phyloP scores from a whole-genome alignment of 345 rosid genomes.

The Salix brachista region DNA sequence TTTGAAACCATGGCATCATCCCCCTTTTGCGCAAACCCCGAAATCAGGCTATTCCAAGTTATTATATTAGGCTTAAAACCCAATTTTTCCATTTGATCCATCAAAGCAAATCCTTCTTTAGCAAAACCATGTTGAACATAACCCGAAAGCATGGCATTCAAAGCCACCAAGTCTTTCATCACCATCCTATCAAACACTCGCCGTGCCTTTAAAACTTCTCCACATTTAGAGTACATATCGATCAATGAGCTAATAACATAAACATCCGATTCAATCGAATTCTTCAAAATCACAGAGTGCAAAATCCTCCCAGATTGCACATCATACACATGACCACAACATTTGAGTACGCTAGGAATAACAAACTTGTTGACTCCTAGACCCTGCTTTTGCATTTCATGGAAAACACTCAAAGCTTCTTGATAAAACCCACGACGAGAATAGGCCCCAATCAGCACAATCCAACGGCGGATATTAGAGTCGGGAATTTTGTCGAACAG shows the following conservation, averaged over 20 bases:
- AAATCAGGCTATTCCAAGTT: conserved; percentile 62
- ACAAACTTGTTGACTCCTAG: conserved; percentile 47
- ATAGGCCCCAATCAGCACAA: conserved; percentile 49
- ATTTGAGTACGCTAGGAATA: conserved; percentile 70
- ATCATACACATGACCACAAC: conserved; percentile 53
- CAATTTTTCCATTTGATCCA: conserved; percentile 33
- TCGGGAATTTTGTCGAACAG: conserved; percentile 69
- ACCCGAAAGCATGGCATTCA: conserved; percentile 74
- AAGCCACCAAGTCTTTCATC: conserved; percentile 54
- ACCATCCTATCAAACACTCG: conserved; percentile 45
- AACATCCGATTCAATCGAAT: conserved; percentile 45
- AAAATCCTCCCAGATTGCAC: conserved; percentile 44
- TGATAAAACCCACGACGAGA: conserved; percentile 50
- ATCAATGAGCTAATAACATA: conserved; percentile 61
- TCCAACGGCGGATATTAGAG: conserved; percentile 45
- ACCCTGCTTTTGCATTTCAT: conserved; percentile 47
- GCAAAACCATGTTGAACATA: conserved; percentile 47
- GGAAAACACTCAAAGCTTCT: conserved; percentile 44
- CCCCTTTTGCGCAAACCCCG: conserved; percentile 63
- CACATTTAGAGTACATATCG: conserved; percentile 77
- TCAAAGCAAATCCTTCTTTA: conserved; percentile 48
- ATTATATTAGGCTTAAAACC: conserved; percentile 54
- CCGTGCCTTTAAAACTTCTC: conserved; percentile 41
- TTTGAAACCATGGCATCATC: conserved; percentile 41
- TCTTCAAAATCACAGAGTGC: conserved; percentile 50